Conservation (phyloP, 495 filamentous ascomycete genomes). For the Lasiosphaeria hispida region DNA sequence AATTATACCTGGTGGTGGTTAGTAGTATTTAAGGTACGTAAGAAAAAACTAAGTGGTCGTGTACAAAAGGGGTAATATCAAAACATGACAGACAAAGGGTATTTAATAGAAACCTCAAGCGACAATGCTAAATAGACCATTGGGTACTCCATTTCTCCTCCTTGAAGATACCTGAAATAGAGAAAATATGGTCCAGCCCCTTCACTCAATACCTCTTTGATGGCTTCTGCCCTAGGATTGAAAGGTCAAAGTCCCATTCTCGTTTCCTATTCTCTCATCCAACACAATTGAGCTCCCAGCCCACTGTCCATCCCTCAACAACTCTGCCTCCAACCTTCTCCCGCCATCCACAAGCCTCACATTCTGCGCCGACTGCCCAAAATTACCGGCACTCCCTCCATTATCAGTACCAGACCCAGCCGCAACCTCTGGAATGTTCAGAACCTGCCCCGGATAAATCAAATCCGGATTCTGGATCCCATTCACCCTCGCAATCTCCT, state of each 20-base stretch:
- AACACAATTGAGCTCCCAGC: constrained; percentile 33
- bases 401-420: constrained; percentile 26
- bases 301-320: constrained; percentile 35
- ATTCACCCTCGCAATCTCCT: constrained; percentile 33
- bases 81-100: too few relatives aligned
- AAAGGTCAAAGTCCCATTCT: constrained; percentile 33
- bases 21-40: too few relatives aligned
- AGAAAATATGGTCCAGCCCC: too few relatives aligned
- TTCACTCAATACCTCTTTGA: too few relatives aligned
- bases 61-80: too few relatives aligned
- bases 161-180: too few relatives aligned
- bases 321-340: constrained; percentile 39
- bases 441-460: constrained; percentile 37
- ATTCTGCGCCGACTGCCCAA: constrained; percentile 37
- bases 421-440: constrained; percentile 30
- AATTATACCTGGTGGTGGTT: too few relatives aligned
- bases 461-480: constrained; percentile 34
- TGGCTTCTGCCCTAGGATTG: too few relatives aligned
- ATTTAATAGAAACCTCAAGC: too few relatives aligned
- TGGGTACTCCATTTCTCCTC: too few relatives aligned
- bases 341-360: constrained; percentile 39
- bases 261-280: constrained; percentile 44
- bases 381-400: constrained; percentile 31
- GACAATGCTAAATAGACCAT: too few relatives aligned
- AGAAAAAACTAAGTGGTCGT: too few relatives aligned